Base-by-base conservation (phyloP, 2,329 filamentous ascomycete species). In the Acrodontium crateriforme region DNA sequence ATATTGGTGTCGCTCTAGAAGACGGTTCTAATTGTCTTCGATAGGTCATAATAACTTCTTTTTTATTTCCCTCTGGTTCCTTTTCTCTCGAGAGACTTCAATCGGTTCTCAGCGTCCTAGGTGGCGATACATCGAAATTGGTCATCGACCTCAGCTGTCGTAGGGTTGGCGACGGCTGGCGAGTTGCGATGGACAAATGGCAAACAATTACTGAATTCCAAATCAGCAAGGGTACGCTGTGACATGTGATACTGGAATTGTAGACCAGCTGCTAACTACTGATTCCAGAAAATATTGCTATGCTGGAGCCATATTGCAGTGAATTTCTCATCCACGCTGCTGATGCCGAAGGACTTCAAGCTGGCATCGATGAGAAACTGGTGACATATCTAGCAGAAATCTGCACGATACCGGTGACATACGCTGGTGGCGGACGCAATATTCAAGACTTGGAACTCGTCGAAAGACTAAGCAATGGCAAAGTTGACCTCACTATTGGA, bases 121-220 rank as follows among this genome's bases (percentile, higher is more conserved):
- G 65, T 15, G 74, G 76, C 29, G 77, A 92, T 50, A 82, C 66
- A 50, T 60, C 64, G 26, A 89, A 81, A 56, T 71, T 98, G 26
- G 87, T 98, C 41, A 85, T 98, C 51, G 89, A 98, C 50, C 69
- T 98, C 14, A 93, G 84, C 56, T 98, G 89, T 52, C 74, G 89
- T 28, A 67, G 75, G 33, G 76, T 74, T 35, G 78, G 67, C 19
- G 64, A 76, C 31, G 76, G 63, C 20, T 98, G 89, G 89, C 84
- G 80, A 46, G 89, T 98, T n/a, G 87, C 89, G 30, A 98, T 92
- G 78, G 82, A 98, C 56, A 92, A 92, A 55, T 98, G 89, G 89
- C 89, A 95, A 64, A 93, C 83, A 2, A 77, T 95, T 31, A 95
- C 89, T 2, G 82, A 94, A 47, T 92, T 93, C 74, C 83, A 94